Conservation (phyloP, 2,329 filamentous ascomycete species). For the Colletotrichum trifolii region DNA sequence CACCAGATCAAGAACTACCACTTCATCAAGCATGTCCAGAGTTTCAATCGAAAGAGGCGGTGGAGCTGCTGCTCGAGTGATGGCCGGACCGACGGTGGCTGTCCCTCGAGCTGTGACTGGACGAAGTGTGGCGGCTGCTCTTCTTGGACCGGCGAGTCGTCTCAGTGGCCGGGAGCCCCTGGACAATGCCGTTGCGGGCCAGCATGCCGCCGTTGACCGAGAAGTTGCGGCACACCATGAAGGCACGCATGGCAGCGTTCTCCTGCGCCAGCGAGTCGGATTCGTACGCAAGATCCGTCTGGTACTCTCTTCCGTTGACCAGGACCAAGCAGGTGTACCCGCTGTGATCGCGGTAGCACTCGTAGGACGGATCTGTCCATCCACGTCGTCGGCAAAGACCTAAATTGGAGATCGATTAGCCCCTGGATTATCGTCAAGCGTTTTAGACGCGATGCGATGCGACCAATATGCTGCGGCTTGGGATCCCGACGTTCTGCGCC, state of each 20-base stretch:
- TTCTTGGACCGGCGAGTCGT: constrained; percentile 61
- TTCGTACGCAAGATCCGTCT: constrained; percentile 87
- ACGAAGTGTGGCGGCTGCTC: constrained; percentile 60
- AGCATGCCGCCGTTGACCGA: constrained; percentile 96
- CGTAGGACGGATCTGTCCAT: constrained; percentile 92
- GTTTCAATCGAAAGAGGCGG: constrained; percentile 64
- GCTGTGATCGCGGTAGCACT: constrained; percentile 77
- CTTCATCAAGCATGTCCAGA: constrained; percentile 27
- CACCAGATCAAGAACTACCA: constrained; percentile 9
- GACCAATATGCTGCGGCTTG: constrained; percentile 17
- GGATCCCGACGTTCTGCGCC: constrained; percentile 9
- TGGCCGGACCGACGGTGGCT: constrained; percentile 62
- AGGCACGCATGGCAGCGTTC: constrained; percentile 93
- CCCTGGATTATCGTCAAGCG: constrained; percentile 10
- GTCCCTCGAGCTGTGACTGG: constrained; percentile 51
- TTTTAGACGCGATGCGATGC: not conserved
- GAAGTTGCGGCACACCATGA: constrained; percentile 98
- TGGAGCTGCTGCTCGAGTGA: constrained; percentile 73
- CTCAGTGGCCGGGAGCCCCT: constrained; percentile 70
- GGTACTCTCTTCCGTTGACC: constrained; percentile 97
- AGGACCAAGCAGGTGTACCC: constrained; percentile 92
- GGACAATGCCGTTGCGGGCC: constrained; percentile 74
- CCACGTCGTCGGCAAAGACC: constrained; percentile 94
- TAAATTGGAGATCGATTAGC: constrained; percentile 58
- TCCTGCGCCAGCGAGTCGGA: constrained; percentile 87